Evolutionary conservation across 2,329 filamentous ascomycete species (phyloP), one percentile per base, ranked within the genome.

Genomic region (Monosporascus ibericus): DNA sequence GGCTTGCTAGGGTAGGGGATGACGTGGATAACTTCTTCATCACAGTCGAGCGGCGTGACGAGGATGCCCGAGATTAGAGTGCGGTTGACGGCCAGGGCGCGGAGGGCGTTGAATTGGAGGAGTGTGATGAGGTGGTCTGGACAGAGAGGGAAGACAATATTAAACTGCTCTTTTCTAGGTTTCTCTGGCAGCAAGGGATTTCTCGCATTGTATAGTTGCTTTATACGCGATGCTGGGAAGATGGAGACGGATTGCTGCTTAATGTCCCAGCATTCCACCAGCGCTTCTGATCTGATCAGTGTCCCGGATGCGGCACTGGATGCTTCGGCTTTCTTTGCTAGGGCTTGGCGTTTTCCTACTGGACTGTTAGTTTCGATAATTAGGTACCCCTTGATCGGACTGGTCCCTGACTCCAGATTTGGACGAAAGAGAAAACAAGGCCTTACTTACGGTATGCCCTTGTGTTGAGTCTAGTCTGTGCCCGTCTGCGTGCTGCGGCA

Each of bases 401-500:
- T 47, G 17, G 39, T 34, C 15, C 36, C 8, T n/a, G 20, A 48
- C 38, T 40, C 52, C 48, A 37, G 34, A 39, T n/a, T n/a, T 30
- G 44, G 46, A 57, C 47, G 22, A 54, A 50, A 50, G 48, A 58
- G 49, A 52, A 50, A 53, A 50, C 44, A 57, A 47, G 49, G 42
- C 22, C 34, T 55, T 56, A 63, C 67, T 68, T 62, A 72, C 71
- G 66, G 58, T 75, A 74, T 59, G 72, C 73, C 53, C 74, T 72
- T 59, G 69, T 71, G 48, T 75, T 75, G 24, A 75, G 68, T 63
- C 74, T 69, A 53, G 69, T 76, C 63, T 76, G 75, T 54, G 66
- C 66, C 52, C 68, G 60, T 55, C 74, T 67, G 24, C 75, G 69
- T 54, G 65, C 66, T 55, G 66, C 69, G 3, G 70, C 67, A 66